Percentiles rank a stretch among this genome's conserved stretches.
Conservation (phyloP, 176 grass and related monocot species). For the Secale cereale region DNA sequence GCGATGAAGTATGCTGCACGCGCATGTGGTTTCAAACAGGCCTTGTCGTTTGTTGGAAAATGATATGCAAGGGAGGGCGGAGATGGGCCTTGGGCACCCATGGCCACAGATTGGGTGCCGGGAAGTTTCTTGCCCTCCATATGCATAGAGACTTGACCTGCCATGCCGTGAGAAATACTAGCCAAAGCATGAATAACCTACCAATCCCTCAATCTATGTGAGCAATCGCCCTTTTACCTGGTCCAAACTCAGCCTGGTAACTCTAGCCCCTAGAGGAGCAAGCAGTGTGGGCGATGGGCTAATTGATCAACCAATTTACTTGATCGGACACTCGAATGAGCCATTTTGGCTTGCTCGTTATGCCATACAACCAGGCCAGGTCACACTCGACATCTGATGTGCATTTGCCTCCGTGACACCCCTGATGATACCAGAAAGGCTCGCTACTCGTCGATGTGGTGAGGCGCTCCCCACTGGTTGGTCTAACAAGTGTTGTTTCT, state of each 20-base stretch:
- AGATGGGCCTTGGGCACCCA: neutral
- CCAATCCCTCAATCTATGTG: neutral
- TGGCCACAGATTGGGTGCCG: neutral
- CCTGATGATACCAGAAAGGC: neutral
- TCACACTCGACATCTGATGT: neutral
- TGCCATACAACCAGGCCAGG: no score
- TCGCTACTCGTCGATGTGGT: neutral
- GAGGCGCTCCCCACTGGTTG: neutral
- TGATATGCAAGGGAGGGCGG: no score
- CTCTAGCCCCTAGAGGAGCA: neutral
- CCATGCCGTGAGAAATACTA: neutral
- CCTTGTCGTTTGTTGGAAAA: no score
- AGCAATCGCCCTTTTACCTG: no score
- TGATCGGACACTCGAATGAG: neutral
- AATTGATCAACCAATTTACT: neutral
- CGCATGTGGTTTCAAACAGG: neutral
- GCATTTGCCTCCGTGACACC: neutral
- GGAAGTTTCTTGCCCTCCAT: neutral
- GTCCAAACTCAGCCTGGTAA: neutral
- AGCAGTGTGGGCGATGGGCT: neutral
- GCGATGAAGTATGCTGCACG: neutral
- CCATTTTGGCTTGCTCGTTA: neutral
- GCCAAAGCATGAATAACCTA: neutral
- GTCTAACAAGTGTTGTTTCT: neutral
- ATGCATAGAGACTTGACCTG: neutral